Percentiles rank a stretch among this genome's conserved stretches.
phyloP scores from a whole-genome alignment of 345 rosid species.

The Cardamine resedifolia region DNA sequence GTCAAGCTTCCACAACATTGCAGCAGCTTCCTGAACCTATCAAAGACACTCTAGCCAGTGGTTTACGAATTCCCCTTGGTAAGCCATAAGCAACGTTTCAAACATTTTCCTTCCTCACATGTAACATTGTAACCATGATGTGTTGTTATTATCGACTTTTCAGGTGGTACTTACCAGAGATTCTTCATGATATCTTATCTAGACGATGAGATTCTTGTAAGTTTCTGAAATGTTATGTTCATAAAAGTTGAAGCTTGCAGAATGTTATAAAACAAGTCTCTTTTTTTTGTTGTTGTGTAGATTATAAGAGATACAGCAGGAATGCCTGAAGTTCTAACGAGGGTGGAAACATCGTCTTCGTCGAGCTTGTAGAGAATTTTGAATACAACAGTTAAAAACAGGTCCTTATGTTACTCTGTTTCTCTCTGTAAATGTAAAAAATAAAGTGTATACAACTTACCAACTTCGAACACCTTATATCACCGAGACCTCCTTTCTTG shows the following conservation, averaged over 20 bases:
- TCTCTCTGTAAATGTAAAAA: slow-evolving; percentile 11
- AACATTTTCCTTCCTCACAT: neutral
- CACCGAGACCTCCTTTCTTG: neutral
- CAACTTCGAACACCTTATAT: neutral
- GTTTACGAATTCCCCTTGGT: slow-evolving; percentile 79
- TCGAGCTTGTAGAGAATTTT: slow-evolving; percentile 44
- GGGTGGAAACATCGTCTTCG: slow-evolving; percentile 58
- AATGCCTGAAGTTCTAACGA: slow-evolving; percentile 84
- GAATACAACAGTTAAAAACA: slow-evolving; percentile 66
- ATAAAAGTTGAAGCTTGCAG: neutral
- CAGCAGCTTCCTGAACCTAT: slow-evolving; percentile 81
- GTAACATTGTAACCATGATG: neutral
- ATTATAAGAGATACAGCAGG: slow-evolving; percentile 73
- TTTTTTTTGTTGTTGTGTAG: slow-evolving; percentile 45
- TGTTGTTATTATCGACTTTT: neutral
- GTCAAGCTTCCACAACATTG: slow-evolving; percentile 59
- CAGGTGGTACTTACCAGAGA: slow-evolving; percentile 84
- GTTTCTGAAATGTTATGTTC: neutral
- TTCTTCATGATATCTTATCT: slow-evolving; percentile 93
- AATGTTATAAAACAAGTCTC: neutral
- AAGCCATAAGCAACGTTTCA: slow-evolving; percentile 30
- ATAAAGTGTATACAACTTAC: slow-evolving; percentile 4
- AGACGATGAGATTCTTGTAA: slow-evolving; percentile 70
- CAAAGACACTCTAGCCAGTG: slow-evolving; percentile 60
- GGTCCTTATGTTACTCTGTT: slow-evolving; percentile 17